Base-by-base conservation (phyloP, 176 grass and related monocot species). In the Raddia distichophylla region DNA sequence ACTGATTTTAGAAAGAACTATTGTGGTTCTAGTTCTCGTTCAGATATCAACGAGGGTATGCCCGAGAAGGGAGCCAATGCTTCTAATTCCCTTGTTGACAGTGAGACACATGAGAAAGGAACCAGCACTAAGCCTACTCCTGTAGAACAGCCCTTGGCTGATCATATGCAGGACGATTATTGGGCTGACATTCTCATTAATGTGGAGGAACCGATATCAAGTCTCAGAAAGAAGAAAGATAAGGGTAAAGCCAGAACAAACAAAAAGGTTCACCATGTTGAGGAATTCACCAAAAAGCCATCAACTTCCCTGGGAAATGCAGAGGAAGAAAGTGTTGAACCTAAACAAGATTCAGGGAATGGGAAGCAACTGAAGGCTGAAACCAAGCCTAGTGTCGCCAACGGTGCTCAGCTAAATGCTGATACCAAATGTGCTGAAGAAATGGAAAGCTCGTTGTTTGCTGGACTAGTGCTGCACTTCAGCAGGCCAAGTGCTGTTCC, bases 141-240 rank as follows among this genome's bases (percentile, higher is more conserved):
- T 48, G 49, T 53, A 20, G 87, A 76, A 56, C 53, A 80, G 60
- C 78, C 78, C n/a, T 37, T 75, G 59, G 45, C 63, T 75, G 78
- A 88, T 53, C 79, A 91, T 64, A 84, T 89, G 82, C 80, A 83
- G 59, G 89, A 94, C 14, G 78, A 91, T 7, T 90, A 88, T 86
- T 92, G 89, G 89, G 67, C 89, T n/a, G 89, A 92, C 88, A 74
- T 92, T 82, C 82, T 91, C 55, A 78, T 90, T 47, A 77, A 85
- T 64, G 83, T 82, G 64, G 87, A 94, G 46, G 84, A 89, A 90
- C 78, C 78, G 16, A 46, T 80, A 34, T 80, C 85, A 53, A 79
- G 71, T 43, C 69, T 69, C 53, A 84, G 42, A 77, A 98, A 75
- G 78, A 89, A 82, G 74, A 92, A 86, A 86, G 64, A 34, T 63